These are phyloP conservation scores for Colletotrichum sp. DNA, from an alignment of 2,329 filamentous ascomycete genomes.

Conservation along the genomic window DNA sequence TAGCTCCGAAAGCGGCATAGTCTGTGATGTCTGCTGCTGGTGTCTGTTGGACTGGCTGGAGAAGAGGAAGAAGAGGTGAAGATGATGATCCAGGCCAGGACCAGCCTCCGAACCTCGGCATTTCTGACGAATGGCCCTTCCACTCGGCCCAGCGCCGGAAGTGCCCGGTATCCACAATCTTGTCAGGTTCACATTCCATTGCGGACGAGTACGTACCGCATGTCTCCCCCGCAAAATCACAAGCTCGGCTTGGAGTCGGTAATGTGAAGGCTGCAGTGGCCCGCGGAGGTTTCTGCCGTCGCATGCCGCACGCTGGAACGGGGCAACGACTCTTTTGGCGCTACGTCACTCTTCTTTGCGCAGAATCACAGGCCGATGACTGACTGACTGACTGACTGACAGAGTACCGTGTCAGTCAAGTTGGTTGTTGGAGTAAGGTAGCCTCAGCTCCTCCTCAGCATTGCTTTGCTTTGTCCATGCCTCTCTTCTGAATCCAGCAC, in stretches of 20 bases:
- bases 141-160: constrained; percentile 13
- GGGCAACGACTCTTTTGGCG: neutral
- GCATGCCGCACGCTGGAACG: neutral
- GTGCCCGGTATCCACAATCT: neutral
- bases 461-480: neutral
- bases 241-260: constrained; percentile 61
- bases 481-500: neutral
- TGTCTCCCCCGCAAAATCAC: constrained; percentile 58
- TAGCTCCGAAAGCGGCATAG: neutral
- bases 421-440: neutral
- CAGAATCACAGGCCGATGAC: constrained; percentile 12
- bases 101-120: constrained; percentile 21
- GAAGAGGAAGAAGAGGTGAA: neutral
- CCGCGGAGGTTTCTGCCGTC: neutral
- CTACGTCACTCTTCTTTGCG: constrained; percentile 1
- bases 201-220: neutral
- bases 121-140: constrained; percentile 7
- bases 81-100: neutral
- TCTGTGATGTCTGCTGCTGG: neutral
- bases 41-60: neutral
- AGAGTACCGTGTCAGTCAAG: neutral
- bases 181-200: too few species aligned
- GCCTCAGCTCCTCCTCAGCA: neutral
- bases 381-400: neutral
- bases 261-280: constrained; percentile 31